phyloP scores from a whole-genome alignment of 2,329 filamentous ascomycete genomes.

The Alternaria gansuensis region DNA sequence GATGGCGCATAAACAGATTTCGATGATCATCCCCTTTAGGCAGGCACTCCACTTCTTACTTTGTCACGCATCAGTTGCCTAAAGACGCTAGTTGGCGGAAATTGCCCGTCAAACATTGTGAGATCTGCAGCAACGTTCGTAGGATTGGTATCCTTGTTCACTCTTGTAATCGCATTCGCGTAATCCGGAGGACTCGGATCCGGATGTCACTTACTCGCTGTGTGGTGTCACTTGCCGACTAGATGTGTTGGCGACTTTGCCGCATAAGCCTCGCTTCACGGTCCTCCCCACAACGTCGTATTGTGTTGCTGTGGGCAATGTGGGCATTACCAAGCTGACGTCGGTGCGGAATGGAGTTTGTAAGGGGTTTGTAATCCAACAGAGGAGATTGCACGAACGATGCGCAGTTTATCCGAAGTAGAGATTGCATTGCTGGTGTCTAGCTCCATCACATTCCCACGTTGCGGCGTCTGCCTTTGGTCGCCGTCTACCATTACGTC shows the following conservation, averaged over 20 bases:
- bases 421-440: not conserved
- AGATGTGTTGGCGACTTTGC: slow-evolving; percentile 3
- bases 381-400: not conserved
- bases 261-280: slow-evolving; percentile 8
- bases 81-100: not conserved
- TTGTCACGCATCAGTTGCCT: not conserved
- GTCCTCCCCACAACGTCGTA: not conserved
- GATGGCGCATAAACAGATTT: not conserved
- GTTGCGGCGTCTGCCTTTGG: slow-evolving; percentile 3
- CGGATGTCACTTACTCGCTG: not conserved
- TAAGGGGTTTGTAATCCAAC: not conserved
- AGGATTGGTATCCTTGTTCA: not conserved
- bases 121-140: slow-evolving; percentile 1
- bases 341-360: not conserved
- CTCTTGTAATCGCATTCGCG: not conserved
- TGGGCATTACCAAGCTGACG: not conserved
- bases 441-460: not conserved
- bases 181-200: not conserved
- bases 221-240: not conserved
- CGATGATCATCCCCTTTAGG: not conserved
- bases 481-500: not conserved
- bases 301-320: not conserved
- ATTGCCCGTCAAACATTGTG: not conserved
- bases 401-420: slow-evolving; percentile 2
- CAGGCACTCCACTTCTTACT: slow-evolving; percentile 2